These are phyloP conservation scores for Taiwanofungus camphoratus DNA, from an alignment of 1,284 basidiomycete genomes.

Conservation along the genomic window DNA sequence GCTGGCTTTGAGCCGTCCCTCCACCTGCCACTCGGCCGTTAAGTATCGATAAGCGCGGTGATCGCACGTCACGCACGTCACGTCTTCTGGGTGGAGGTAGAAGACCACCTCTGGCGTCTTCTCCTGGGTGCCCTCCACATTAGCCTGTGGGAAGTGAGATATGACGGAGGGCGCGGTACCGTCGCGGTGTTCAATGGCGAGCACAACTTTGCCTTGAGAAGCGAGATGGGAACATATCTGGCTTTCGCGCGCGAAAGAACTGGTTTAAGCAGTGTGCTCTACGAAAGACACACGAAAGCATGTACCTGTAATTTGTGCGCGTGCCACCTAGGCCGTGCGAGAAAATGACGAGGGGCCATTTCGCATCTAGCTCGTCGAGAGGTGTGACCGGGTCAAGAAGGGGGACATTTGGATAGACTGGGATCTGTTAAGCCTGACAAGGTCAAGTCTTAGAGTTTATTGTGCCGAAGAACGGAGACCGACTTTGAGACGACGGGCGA, in stretches of 20 bases:
- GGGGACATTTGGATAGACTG: conserved; percentile 50
- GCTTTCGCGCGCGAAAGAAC: conserved; percentile 35
- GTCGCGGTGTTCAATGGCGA: conserved; percentile 75
- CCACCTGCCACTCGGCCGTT: conserved; percentile 1
- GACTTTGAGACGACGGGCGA: conserved; percentile 31
- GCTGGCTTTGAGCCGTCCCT: conserved; percentile 8
- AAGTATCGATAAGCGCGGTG: background rate
- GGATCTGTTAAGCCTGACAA: conserved; percentile 36
- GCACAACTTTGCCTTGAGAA: conserved; percentile 68
- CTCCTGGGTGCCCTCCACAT: conserved; percentile 14
- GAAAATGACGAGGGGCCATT: conserved; percentile 74
- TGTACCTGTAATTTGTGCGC: conserved; percentile 71
- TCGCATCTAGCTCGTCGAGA: conserved; percentile 3
- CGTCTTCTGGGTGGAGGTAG: conserved; percentile 23
- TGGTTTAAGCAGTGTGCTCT: background rate
- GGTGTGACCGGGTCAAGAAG: conserved; percentile 36
- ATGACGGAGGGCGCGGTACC: conserved; percentile 53
- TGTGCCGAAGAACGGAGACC: background rate
- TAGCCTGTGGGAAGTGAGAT: conserved; percentile 25
- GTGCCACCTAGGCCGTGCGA: conserved; percentile 80
- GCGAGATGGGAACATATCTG: conserved; percentile 68
- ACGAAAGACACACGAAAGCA: conserved; percentile 29
- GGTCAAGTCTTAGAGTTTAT: background rate
- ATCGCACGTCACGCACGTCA: conserved; percentile 17
- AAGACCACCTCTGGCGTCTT: conserved; percentile 15